Percentiles rank a stretch among this genome's conserved stretches.
Evolutionary conservation across 352 stramenopile species (phyloP).

Genomic region (Pythium pectinolyticum): DNA sequence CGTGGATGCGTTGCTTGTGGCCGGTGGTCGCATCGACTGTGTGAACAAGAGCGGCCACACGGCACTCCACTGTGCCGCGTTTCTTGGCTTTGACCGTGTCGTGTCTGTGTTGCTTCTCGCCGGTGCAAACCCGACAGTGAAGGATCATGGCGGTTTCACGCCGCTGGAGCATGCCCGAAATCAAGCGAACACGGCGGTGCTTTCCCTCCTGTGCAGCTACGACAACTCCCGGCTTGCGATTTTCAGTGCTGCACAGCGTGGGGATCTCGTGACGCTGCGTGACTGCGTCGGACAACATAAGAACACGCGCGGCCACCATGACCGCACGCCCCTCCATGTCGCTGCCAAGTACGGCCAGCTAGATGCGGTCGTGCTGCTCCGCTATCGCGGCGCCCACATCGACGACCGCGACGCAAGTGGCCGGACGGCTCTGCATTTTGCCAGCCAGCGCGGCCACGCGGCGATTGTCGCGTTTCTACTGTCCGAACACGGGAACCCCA

Average conservation of each 20-base stretch:
- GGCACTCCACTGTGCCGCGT: not conserved
- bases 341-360: not conserved
- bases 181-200: not conserved
- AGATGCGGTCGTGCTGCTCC: not conserved
- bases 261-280: not conserved
- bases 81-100: not conserved
- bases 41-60: not conserved
- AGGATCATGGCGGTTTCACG: not conserved
- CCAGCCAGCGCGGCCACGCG: not conserved
- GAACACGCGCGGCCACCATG: not conserved
- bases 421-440: conserved; percentile 6
- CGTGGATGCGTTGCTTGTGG: not conserved
- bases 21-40: not conserved
- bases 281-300: not conserved
- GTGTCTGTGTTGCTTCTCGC: conserved; percentile 25
- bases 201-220: not conserved
- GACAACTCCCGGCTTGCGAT: not conserved
- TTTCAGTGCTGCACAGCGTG: not conserved
- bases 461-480: conserved; percentile 1
- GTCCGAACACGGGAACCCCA: not conserved
- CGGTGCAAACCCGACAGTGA: not conserved
- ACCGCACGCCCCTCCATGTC: not conserved
- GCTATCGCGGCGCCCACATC: not conserved
- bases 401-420: not conserved
- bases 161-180: too few species aligned